Evolutionary conservation across 1,139 yeast species (phyloP).

Genomic region (Kodamaea arcana): DNA sequence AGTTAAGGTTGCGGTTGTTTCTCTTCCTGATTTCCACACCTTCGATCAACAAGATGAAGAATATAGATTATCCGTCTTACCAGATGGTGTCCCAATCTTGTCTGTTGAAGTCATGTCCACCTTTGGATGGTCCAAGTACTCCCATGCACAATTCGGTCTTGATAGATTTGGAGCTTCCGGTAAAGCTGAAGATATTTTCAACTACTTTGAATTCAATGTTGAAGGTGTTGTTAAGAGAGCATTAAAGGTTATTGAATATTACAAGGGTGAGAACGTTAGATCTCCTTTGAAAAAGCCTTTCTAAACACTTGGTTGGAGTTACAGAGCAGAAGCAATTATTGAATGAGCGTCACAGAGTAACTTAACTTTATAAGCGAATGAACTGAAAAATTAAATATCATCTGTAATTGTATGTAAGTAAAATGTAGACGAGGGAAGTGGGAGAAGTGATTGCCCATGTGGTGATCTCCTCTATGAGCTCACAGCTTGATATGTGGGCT

Average conservation of each 20-base stretch:
- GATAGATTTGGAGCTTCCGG: slow-evolving; percentile 98
- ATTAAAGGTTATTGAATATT: slow-evolving; percentile 71
- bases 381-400: too few species aligned
- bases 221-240: slow-evolving; percentile 92
- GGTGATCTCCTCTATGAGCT: too few species aligned
- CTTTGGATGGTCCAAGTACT: slow-evolving; percentile 90
- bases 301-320: slow-evolving; percentile 23
- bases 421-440: too few species aligned
- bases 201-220: slow-evolving; percentile 84
- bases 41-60: slow-evolving; percentile 80
- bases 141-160: slow-evolving; percentile 96
- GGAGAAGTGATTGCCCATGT: too few species aligned
- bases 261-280: slow-evolving; percentile 66
- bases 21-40: slow-evolving; percentile 89
- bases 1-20: slow-evolving; percentile 75
- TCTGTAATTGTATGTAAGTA: too few species aligned
- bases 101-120: slow-evolving; percentile 94
- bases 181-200: slow-evolving; percentile 78
- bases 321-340: too few species aligned
- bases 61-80: slow-evolving; percentile 82
- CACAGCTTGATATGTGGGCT: too few species aligned
- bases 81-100: slow-evolving; percentile 90
- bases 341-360: too few species aligned
- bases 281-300: slow-evolving; percentile 86
- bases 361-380: too few species aligned